phyloP scores from a whole-genome alignment of 768 basidiomycete species.

The Clathrus columnatus region DNA sequence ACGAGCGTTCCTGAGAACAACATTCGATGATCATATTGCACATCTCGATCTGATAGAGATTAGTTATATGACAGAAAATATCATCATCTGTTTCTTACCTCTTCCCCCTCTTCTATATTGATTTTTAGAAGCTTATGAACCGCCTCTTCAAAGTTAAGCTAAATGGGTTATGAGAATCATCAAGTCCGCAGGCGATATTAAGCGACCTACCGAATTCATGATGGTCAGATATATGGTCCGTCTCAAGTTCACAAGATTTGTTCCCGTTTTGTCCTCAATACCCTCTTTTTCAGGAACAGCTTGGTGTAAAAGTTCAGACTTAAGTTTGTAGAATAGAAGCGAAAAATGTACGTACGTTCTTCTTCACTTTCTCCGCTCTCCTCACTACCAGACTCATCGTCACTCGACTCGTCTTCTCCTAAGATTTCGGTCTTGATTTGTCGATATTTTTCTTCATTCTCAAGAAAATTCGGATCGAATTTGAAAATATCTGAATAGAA shows the following conservation, averaged over 20 bases:
- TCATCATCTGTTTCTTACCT: constrained; percentile 44
- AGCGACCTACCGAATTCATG: constrained; percentile 69
- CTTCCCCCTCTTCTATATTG: constrained; percentile 84
- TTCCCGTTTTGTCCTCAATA: constrained; percentile 91
- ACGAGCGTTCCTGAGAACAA: constrained; percentile 98
- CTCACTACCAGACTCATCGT: constrained; percentile 51
- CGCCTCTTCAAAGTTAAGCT: constrained; percentile 93
- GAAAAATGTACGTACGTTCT: constrained; percentile 29
- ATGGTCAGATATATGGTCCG: constrained; percentile 94
- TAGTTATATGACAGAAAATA: background rate
- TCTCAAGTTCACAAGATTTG: constrained; percentile 90
- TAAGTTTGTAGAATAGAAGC: background rate
- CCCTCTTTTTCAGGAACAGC: constrained; percentile 74
- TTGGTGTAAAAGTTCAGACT: constrained; percentile 21
- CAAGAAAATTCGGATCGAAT: constrained; percentile 73
- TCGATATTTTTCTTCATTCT: constrained; percentile 92
- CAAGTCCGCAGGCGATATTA: background rate
- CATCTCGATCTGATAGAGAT: constrained; percentile 68
- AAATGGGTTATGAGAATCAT: constrained; percentile 8
- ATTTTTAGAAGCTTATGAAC: constrained; percentile 96
- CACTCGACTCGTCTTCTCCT: constrained; percentile 70
- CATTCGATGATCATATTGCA: constrained; percentile 99
- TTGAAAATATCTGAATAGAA: constrained; percentile 79
- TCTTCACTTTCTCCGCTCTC: constrained; percentile 50
- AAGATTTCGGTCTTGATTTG: constrained; percentile 89